A percentile compares a stretch with the other conserved stretches of the same genome.
These are phyloP conservation scores for Aspergillus olivimuriae DNA, from an alignment of 495 filamentous ascomycete species.

Conservation along the genomic window DNA sequence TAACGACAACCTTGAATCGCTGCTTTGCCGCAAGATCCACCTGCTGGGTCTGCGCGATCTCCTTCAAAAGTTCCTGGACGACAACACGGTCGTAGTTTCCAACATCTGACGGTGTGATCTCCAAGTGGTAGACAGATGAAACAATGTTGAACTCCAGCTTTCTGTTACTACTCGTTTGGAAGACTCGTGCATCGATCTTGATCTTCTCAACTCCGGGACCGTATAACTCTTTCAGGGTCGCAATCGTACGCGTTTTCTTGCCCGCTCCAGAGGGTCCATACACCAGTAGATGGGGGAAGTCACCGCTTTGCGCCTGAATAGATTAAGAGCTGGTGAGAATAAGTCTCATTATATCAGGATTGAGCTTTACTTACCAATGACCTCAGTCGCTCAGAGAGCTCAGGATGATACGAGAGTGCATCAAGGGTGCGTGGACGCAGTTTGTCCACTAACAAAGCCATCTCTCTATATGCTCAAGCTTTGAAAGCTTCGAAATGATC, in stretches of 20 bases:
- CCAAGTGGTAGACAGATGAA: slow-evolving; percentile 89
- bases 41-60: slow-evolving; percentile 97
- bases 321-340: slow-evolving; percentile 2
- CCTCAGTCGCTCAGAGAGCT: slow-evolving; percentile 79
- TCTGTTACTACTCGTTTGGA: slow-evolving; percentile 90
- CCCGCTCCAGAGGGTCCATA: slow-evolving; percentile 95
- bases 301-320: slow-evolving; percentile 80
- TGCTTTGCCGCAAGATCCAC: slow-evolving; percentile 86
- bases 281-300: slow-evolving; percentile 94
- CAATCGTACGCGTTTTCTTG: slow-evolving; percentile 95
- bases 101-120: slow-evolving; percentile 97
- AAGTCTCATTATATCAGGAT: neutral
- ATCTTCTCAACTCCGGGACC: slow-evolving; percentile 93
- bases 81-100: slow-evolving; percentile 94
- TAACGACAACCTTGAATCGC: slow-evolving; percentile 95
- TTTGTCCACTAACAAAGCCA: slow-evolving; percentile 89
- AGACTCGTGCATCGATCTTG: slow-evolving; percentile 92
- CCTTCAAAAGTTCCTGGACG: slow-evolving; percentile 90
- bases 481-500: neutral
- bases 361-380: slow-evolving; percentile 62
- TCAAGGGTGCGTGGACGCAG: slow-evolving; percentile 87
- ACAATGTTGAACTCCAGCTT: slow-evolving; percentile 99
- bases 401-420: slow-evolving; percentile 77
- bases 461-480: slow-evolving; percentile 28
- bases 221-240: slow-evolving; percentile 86